Percentiles rank a stretch among this genome's conserved stretches.
Conservation (phyloP, 2,329 filamentous ascomycete species). For the Pezicula radicicola region DNA sequence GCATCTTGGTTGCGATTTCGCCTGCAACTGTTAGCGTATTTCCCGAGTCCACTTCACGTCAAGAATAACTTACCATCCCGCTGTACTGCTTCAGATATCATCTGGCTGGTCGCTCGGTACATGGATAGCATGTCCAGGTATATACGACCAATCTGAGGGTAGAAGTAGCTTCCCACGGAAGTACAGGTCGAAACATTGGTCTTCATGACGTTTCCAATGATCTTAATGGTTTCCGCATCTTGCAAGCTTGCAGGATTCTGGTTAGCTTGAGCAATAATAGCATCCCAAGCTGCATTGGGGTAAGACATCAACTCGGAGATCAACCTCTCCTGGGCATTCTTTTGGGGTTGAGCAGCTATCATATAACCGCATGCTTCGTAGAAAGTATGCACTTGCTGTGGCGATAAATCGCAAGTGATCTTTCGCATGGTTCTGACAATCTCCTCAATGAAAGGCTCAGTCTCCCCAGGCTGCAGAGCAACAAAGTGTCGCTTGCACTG, state of each 20-base stretch:
- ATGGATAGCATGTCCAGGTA: conserved; percentile 99
- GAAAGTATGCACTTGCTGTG: conserved; percentile 97
- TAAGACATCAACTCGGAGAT: conserved; percentile 90
- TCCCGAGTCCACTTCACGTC: not conserved
- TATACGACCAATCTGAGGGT: conserved; percentile 94
- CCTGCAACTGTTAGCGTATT: conserved; percentile 47
- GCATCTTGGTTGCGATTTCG: conserved; percentile 94
- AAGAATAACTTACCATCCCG: conserved; percentile 62
- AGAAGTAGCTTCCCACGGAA: conserved; percentile 96
- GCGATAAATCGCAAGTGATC: conserved; percentile 91
- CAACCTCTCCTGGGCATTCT: conserved; percentile 86
- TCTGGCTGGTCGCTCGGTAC: conserved; percentile 94
- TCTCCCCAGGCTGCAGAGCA: conserved; percentile 89
- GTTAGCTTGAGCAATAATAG: conserved; percentile 86
- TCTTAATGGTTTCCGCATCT: conserved; percentile 93
- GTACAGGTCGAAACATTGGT: conserved; percentile 98
- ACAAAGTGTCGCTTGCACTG: conserved; percentile 98
- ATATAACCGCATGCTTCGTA: conserved; percentile 99
- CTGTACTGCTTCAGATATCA: conserved; percentile 91
- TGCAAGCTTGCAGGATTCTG: conserved; percentile 83
- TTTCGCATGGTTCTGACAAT: conserved; percentile 94
- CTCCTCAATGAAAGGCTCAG: conserved; percentile 96
- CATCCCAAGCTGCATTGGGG: conserved; percentile 92
- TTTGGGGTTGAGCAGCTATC: conserved; percentile 97
- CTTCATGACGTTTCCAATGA: conserved; percentile 99